Evolutionary conservation across 306 rosid species (phyloP).

Genomic region (Lotus japonicus): DNA sequence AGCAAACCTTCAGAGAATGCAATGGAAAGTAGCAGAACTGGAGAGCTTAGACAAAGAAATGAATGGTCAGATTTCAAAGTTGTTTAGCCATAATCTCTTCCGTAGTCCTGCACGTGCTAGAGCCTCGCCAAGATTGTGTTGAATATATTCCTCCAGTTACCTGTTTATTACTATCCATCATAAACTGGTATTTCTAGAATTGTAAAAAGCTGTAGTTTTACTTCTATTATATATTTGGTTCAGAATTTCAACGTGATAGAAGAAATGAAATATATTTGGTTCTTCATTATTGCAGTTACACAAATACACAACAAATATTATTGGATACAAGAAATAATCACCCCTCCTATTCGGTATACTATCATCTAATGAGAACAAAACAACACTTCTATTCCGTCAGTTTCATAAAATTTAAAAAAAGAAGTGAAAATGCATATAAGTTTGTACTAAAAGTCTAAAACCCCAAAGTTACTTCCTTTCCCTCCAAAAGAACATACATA

Average conservation of each 20-base stretch:
- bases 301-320: not conserved
- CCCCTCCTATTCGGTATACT: too few species aligned
- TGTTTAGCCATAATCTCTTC: slow-evolving; percentile 35
- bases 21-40: slow-evolving; percentile 56
- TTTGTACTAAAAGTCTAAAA: too few species aligned
- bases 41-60: slow-evolving; percentile 46
- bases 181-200: not conserved
- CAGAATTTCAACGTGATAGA: slow-evolving; percentile 4
- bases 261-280: slow-evolving; percentile 8
- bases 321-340: not conserved
- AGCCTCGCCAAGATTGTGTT: slow-evolving; percentile 58
- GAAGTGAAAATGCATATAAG: too few species aligned
- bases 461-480: too few species aligned
- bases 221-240: slow-evolving; percentile 2
- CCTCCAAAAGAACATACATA: too few species aligned
- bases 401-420: too few species aligned
- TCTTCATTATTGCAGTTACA: slow-evolving; percentile 5
- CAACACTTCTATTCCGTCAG: too few species aligned
- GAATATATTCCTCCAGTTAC: slow-evolving; percentile 7
- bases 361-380: too few species aligned
- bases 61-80: slow-evolving; percentile 50
- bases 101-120: slow-evolving; percentile 32
- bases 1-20: slow-evolving; percentile 45
- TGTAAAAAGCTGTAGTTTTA: slow-evolving; percentile 17
- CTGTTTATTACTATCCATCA: not conserved